Evolutionary conservation across 768 basidiomycete genomes (phyloP), one percentile per base, ranked within the genome.

Genomic region (Phlebiopsis gigantea): DNA sequence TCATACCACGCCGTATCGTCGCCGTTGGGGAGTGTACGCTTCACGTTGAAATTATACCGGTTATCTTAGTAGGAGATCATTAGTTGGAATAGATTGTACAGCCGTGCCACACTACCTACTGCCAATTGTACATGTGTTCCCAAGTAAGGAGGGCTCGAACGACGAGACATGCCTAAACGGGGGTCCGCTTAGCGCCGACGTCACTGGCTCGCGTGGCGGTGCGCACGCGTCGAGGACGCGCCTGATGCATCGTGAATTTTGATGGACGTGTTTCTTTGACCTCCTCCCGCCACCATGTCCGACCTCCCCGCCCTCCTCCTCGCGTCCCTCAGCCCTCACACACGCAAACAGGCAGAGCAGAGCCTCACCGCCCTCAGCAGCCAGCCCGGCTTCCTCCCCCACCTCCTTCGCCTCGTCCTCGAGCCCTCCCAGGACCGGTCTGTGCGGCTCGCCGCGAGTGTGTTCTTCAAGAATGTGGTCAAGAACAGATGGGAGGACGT

Each of bases 381-480:
- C 5, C 88, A 94, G 63, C 79, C 79, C 1, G 89, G 88, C 9
- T 99, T 98, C 71, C 78, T 93, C 12, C 73, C 82, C 2, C 80
- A 87, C 65, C 82, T 98, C 22, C 82, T 98, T 24, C 72, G 78
- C 26, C 83, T 98, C 60, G 84, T 93, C 59, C 82, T 93, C 59
- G 79, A 90, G 60, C 64, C 67, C n/a, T 69, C 80, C n/a, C 70
- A 73, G 29, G 82, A 88, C 68, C 82, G 84, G 63, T 73, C 89
- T 0, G 81, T 90, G 29, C 76, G 94, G 65, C 83, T 96, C 54
- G 83, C 93, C 1, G 95, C 85, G 1, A 87, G 89, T 51, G 86
- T 98, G 30, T 94, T 90, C 73, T 85, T 97, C 62, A 98, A 98
- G 76, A 97, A 98, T 68, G 79, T 87, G 45, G 80, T 93, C 57